Conservation (phyloP, 352 stramenopile genomes). For the Phytophthora constricta region DNA sequence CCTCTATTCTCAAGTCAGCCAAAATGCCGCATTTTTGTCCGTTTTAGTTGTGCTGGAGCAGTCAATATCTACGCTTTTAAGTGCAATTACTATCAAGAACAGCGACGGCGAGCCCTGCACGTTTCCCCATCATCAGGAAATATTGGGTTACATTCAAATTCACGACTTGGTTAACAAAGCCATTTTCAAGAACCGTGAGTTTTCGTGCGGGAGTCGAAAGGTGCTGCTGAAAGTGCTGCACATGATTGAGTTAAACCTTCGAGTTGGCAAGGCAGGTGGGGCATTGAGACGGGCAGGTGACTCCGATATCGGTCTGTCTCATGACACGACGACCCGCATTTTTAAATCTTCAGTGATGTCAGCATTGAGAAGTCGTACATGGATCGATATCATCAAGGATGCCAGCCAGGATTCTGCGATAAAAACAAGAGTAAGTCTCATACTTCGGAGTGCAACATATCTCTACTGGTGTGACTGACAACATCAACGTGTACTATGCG, state of each 20-base stretch:
- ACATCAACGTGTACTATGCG: background rate
- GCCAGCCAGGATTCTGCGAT: slow-evolving; percentile 45
- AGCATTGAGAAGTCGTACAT: slow-evolving; percentile 35
- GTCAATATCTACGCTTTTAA: slow-evolving; percentile 43
- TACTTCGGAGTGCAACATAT: background rate
- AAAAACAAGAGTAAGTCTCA: slow-evolving; percentile 47
- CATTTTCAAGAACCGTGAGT: slow-evolving; percentile 39
- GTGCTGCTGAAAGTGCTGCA: slow-evolving; percentile 54
- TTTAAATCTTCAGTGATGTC: slow-evolving; percentile 34
- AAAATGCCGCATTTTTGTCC: slow-evolving; percentile 42
- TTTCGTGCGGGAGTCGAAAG: slow-evolving; percentile 45
- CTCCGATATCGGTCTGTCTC: background rate
- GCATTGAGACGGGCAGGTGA: slow-evolving; percentile 18
- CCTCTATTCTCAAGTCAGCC: slow-evolving; percentile 39
- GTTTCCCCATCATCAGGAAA: slow-evolving; percentile 38
- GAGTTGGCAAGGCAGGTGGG: slow-evolving; percentile 50
- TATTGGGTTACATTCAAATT: slow-evolving; percentile 41
- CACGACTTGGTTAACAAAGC: slow-evolving; percentile 37
- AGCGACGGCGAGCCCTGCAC: background rate
- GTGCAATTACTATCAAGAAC: slow-evolving; percentile 22
- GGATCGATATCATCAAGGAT: slow-evolving; percentile 50
- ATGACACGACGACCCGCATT: slow-evolving; percentile 20
- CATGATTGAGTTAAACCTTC: slow-evolving; percentile 51
- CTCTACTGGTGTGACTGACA: background rate
- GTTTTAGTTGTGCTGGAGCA: slow-evolving; percentile 49